Percentiles rank a stretch among this genome's conserved stretches.
Conservation (phyloP, 805 yeast genomes). For the Candida patagonica region DNA sequence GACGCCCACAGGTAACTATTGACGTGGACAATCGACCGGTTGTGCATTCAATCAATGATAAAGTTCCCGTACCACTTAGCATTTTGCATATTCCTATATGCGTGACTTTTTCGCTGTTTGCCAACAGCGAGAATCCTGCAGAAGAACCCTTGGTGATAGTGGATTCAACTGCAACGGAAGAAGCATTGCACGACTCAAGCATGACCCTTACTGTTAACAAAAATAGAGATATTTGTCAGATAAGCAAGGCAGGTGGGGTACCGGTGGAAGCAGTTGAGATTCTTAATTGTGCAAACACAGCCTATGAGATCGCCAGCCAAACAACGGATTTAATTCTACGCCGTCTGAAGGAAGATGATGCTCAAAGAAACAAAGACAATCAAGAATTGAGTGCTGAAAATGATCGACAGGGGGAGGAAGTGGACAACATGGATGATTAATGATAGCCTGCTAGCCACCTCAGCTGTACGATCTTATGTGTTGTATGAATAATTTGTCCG, state of each 20-base stretch:
- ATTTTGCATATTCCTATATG: conserved; percentile 85
- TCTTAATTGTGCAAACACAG: conserved; percentile 58
- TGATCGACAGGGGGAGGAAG: no score
- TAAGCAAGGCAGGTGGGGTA: conserved; percentile 82
- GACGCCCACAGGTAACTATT: conserved; percentile 74
- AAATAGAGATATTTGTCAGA: conserved; percentile 84
- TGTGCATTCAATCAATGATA: conserved; percentile 62
- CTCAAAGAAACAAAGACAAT: conserved; percentile 36
- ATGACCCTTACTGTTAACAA: conserved; percentile 81
- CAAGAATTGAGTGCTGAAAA: conserved; percentile 24
- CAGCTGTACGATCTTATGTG: no score
- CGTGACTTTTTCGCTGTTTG: conserved; percentile 79
- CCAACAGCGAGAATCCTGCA: conserved; percentile 41
- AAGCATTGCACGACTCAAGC: conserved; percentile 62
- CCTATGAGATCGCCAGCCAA: conserved; percentile 51
- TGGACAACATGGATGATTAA: no score
- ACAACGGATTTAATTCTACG: conserved; percentile 56
- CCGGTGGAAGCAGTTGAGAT: conserved; percentile 66
- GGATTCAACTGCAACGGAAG: conserved; percentile 76
- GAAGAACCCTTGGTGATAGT: conserved; percentile 39
- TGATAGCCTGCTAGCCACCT: no score
- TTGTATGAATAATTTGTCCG: not conserved
- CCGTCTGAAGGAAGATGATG: conserved; percentile 47
- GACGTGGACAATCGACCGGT: conserved; percentile 35
- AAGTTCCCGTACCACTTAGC: conserved; percentile 81